phyloP scores from a whole-genome alignment of 257 asterid species.

The Nicotiana paniculata region DNA sequence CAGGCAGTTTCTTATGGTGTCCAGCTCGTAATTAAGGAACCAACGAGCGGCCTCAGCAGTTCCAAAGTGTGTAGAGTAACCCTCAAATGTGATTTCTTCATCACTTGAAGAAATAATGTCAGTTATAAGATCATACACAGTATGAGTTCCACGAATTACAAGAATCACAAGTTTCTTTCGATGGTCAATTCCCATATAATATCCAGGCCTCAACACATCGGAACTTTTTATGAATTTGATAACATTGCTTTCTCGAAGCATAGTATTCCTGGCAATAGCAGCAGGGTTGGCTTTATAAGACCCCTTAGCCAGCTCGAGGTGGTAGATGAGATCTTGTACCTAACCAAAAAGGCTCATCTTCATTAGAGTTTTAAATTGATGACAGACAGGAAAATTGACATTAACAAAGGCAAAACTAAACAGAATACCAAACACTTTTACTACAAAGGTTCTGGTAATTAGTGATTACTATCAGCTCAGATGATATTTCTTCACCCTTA shows the following conservation, averaged over 20 bases:
- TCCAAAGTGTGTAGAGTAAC: conserved; percentile 86
- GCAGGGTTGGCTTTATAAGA: conserved; percentile 66
- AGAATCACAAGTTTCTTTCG: conserved; percentile 71
- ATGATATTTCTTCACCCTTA: conserved; percentile 64
- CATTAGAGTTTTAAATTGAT: not conserved
- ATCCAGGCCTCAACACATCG: conserved; percentile 80
- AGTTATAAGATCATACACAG: conserved; percentile 74
- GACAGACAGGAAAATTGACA: not conserved
- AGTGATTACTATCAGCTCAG: conserved; percentile 60
- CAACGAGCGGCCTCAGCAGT: conserved; percentile 95
- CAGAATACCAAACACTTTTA: not conserved
- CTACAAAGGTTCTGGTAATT: conserved; percentile 4
- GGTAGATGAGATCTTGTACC: conserved; percentile 89
- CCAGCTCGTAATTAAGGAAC: conserved; percentile 72
- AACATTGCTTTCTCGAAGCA: conserved; percentile 75
- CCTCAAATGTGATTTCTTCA: conserved; percentile 72
- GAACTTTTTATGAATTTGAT: conserved; percentile 72
- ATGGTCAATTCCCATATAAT: conserved; percentile 74
- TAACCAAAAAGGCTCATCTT: conserved; percentile 18
- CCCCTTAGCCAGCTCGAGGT: conserved; percentile 80
- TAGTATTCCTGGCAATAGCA: conserved; percentile 64
- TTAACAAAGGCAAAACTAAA: not conserved
- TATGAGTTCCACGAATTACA: conserved; percentile 96
- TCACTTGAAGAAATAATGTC: conserved; percentile 76
- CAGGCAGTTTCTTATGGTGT: conserved; percentile 61